Evolutionary conservation across 2,329 filamentous ascomycete species (phyloP), one percentile per base, ranked within the genome.

Genomic region (Hypocreales sp.): DNA sequence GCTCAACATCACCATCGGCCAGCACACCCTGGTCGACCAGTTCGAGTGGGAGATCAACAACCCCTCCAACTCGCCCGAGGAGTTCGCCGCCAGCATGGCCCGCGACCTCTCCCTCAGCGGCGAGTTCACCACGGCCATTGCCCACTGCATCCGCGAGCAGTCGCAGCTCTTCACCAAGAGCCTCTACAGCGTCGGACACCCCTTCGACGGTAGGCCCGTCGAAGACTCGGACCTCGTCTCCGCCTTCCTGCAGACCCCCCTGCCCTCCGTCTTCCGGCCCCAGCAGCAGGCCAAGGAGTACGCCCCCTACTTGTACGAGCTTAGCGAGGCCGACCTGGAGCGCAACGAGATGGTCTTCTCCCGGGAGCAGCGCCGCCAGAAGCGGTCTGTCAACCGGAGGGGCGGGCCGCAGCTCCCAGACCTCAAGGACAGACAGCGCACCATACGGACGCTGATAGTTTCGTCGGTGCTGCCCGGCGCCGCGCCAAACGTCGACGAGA

Each of bases 31-130:
- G 15, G 78, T 94, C 20, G 90, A 98, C 45, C 90, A 95, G 48
- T 95, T 98, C 35, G 90, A 98, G 53, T 98, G 90, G 90, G 90
- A 98, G 42, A 84, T 95, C 48, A 95, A 95, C 54, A 92, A 93
- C 48, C 79, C 86, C 0, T 60, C 78, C 29, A 98, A 98, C 50
- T 92, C 80, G 0, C 84, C 90, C 3, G 90, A 98, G 54, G 83
- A 92, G 31, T 98, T 98, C 50, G 90, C 90, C 15, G 63, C 71
- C 34, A 76, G 76, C 47, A 92, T 95, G 82, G 75, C 86, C 1
- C 72, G 74, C 32, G 90, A 98, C 44, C 65, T 98, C 15, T 86
- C 86, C 5, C 66, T 98, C 12, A 83, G 82, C 1, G 90, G 90
- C 36, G 90, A 98, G 51, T 98, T 98, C 44, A 86, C 83, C 3